Base-by-base conservation (phyloP, 441 rosid species). In the Jatropha multifida region DNA sequence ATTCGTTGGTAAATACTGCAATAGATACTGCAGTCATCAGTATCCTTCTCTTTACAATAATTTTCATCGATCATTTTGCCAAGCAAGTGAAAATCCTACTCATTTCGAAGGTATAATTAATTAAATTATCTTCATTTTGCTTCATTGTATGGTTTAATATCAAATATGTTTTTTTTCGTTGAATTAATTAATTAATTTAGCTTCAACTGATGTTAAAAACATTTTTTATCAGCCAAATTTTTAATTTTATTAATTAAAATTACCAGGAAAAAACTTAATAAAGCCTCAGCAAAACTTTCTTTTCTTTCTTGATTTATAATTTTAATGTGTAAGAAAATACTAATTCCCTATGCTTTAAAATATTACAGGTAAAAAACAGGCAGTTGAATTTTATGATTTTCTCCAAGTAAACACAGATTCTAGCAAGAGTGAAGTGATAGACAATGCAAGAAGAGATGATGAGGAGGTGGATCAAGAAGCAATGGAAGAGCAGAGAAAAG, bases 321-420 rank as follows among this genome's bases (percentile, higher is more conserved):
- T 23, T 23, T 23, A 23, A 23, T 23, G 23, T 23, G 23, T 23
- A 23, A 23, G 23, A 23, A 23, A 23, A 23, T 23, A 23, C 23
- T 23, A 23, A 23, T 48, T 67, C 9, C 40, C 2, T 23, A 20
- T 67, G 54, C n/a, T 44, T 37, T 15, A 13, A 13, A 13, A 61
- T 63, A 9, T 12, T 74, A 77, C 89, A 85, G 90, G 85, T 58
- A 81, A 82, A 70, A 77, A 74, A 11, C 77, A 81, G 64, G 71
- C 65, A 12, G 38, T 82, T 1, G 97, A 90, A 77, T 94, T 94
- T 62, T 90, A 88, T 74, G 90, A 94, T 77, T 94, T 94, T 83
- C 90, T 94, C 13, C 92, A 87, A 81, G 89, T 92, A 67, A 85
- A 89, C 66, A 80, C 89, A 0, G 92, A 88, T 40, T 89, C 94